phyloP scores from a whole-genome alignment of 192 early-diverging fungal genomes.

The Coemansia asiatica region DNA sequence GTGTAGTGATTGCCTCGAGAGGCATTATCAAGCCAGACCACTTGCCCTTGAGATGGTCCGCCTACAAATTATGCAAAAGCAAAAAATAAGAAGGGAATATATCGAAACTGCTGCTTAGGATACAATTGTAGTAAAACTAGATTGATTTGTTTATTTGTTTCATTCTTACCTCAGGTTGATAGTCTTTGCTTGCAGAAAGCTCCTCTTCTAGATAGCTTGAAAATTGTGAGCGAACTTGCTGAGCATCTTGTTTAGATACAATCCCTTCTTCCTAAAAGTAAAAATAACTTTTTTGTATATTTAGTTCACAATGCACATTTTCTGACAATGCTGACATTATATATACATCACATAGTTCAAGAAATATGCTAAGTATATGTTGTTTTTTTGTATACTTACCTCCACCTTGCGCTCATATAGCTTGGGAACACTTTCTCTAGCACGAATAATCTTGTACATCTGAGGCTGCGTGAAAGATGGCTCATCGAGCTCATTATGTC shows the following conservation, averaged over 20 bases:
- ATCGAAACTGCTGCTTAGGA: too few species aligned
- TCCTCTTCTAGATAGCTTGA: slow-evolving; percentile 40
- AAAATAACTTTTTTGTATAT: background rate
- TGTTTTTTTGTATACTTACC: slow-evolving; percentile 9
- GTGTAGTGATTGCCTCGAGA: slow-evolving; percentile 39
- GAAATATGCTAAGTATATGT: background rate
- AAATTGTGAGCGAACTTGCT: slow-evolving; percentile 27
- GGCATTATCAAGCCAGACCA: slow-evolving; percentile 78
- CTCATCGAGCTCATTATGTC: slow-evolving; percentile 98
- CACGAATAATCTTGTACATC: slow-evolving; percentile 94
- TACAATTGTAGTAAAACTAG: too few species aligned
- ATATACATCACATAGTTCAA: background rate
- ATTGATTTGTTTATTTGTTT: too few species aligned
- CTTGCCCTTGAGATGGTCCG: slow-evolving; percentile 64
- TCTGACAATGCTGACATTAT: too few species aligned
- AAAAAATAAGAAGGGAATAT: too few species aligned
- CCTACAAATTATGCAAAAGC: slow-evolving; percentile 16
- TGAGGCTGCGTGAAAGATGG: slow-evolving; percentile 94
- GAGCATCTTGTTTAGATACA: slow-evolving; percentile 28
- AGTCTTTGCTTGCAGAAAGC: slow-evolving; percentile 42
- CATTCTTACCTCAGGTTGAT: slow-evolving; percentile 31
- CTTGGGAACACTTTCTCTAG: slow-evolving; percentile 77
- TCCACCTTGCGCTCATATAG: slow-evolving; percentile 81
- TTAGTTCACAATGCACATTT: background rate
- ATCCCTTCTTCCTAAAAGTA: slow-evolving; percentile 22